Base-by-base conservation (phyloP, 2,329 filamentous ascomycete genomes). In the Alternaria solani region DNA sequence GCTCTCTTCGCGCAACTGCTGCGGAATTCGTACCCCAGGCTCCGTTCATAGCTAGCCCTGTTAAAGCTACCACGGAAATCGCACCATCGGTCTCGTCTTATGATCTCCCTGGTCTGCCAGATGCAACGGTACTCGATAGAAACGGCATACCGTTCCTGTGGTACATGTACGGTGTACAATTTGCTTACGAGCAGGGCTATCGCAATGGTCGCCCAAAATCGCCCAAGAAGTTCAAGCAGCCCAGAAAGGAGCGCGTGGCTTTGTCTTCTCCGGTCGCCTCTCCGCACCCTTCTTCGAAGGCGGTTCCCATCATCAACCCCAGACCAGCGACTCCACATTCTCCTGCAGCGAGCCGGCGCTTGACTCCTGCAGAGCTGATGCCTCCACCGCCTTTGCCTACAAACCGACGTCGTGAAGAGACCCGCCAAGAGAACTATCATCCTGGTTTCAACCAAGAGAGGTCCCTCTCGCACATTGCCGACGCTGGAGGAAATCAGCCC, bases 1-100 rank as follows among this genome's bases (percentile, higher is more conserved):
- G 56, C 9, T 75, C 74, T 23, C 62, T 78, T 20, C 70, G 75
- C 34, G 66, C 75, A 12, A 77, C 73, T 34, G 75, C 75, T 4
- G 59, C 67, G 7, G 72, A 69, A 18, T 78, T 78, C 28, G 57
- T 76, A 36, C 75, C 75, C 34, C 58, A 62, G 9, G 36, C 44
- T 28, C 23, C 18, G 5, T 9, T 36, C 23, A 14, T 25, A 18
- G 23, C 41, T 11, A 18, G 36, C 7, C 25, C 28, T 26, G 25
- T 38, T 25, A 23, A n/a, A 23, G 43, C 5, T n/a, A 16, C 5
- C 5, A 11, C 57, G 11, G 42, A 48, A 14, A 46, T 41, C 5
- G n/a, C 11, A 42, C 26, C 59, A 32, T 34, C 25, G 12, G 32
- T n/a, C 9, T 52, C 55, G 18, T 44, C 39, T 34, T 28, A 56